phyloP scores from a whole-genome alignment of 2,329 filamentous ascomycete species.

The Trichoderma brevicompactum region DNA sequence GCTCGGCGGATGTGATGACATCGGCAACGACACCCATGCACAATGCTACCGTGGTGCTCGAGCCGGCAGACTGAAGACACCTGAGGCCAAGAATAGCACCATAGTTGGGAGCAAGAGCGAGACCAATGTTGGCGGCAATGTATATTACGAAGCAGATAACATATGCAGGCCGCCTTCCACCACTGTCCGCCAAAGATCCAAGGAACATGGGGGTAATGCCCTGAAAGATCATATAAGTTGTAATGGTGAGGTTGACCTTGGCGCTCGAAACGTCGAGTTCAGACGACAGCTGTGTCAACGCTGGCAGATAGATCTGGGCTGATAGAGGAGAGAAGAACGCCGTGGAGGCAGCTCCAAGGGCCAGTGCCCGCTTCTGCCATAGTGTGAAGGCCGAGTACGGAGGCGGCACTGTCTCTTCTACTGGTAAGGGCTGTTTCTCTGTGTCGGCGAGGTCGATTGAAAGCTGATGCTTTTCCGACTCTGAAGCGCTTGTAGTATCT shows the following conservation, averaged over 20 bases:
- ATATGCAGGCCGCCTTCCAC: conserved; percentile 59
- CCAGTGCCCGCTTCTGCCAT: conserved; percentile 48
- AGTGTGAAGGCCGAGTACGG: conserved; percentile 46
- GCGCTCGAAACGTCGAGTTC: conserved; percentile 50
- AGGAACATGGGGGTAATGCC: conserved; percentile 62
- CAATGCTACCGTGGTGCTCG: conserved; percentile 63
- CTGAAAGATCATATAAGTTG: conserved; percentile 64
- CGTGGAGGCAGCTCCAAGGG: conserved; percentile 45
- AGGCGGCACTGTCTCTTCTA: conserved; percentile 24
- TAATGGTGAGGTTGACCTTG: conserved; percentile 56
- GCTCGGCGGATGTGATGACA: conserved; percentile 63
- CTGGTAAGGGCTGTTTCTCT: conserved; percentile 31
- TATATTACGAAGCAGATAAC: conserved; percentile 58
- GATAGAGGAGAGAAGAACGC: conserved; percentile 54
- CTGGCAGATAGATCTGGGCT: conserved; percentile 59
- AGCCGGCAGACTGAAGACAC: conserved; percentile 62
- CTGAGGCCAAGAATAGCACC: conserved; percentile 57
- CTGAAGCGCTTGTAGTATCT: conserved; percentile 11
- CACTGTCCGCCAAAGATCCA: conserved; percentile 59
- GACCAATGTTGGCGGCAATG: conserved; percentile 57
- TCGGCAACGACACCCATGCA: conserved; percentile 65
- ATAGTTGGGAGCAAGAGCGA: conserved; percentile 56
- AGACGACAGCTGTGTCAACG: conserved; percentile 52
- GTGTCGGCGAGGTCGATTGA: conserved; percentile 14
- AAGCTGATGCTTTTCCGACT: conserved; percentile 11